phyloP scores from a whole-genome alignment of 257 asterid species.

The Capsicum chinense region DNA sequence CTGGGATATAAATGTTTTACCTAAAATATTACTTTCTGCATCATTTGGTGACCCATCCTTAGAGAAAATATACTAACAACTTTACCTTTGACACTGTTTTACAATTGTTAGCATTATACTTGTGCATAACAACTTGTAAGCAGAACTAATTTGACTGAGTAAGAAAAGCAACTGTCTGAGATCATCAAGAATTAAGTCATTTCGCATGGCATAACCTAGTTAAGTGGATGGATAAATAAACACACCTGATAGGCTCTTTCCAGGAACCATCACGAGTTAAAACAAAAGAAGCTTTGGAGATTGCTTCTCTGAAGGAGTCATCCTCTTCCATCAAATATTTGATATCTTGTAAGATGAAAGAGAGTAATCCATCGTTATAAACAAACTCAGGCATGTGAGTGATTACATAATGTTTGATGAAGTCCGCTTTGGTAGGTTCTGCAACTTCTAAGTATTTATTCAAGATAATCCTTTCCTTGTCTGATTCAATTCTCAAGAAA shows the following conservation, averaged over 20 bases:
- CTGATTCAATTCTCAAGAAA: constrained; percentile 80
- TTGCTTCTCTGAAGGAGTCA: constrained; percentile 58
- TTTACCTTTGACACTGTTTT: constrained; percentile 1
- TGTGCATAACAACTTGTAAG: constrained; percentile 19
- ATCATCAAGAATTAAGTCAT: constrained; percentile 15
- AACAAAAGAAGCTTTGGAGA: constrained; percentile 73
- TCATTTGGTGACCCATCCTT: constrained; percentile 11
- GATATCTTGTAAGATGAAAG: constrained; percentile 62
- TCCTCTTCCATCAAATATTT: constrained; percentile 68
- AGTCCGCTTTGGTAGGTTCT: constrained; percentile 71
- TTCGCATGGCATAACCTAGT: not conserved
- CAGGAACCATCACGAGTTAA: constrained; percentile 74
- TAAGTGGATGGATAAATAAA: constrained; percentile 30
- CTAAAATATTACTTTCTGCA: constrained; percentile 4
- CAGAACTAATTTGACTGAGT: not conserved
- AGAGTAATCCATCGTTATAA: constrained; percentile 59
- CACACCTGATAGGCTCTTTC: constrained; percentile 87
- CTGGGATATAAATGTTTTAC: not conserved
- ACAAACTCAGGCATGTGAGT: constrained; percentile 64
- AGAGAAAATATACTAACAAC: not conserved
- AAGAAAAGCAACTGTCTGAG: constrained; percentile 10
- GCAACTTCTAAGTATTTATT: constrained; percentile 64
- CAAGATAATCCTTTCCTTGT: constrained; percentile 72
- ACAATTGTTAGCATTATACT: constrained; percentile 8
- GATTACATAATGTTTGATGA: constrained; percentile 75